phyloP scores from a whole-genome alignment of 177 flowering plant species.

The Vitis hybrid region DNA sequence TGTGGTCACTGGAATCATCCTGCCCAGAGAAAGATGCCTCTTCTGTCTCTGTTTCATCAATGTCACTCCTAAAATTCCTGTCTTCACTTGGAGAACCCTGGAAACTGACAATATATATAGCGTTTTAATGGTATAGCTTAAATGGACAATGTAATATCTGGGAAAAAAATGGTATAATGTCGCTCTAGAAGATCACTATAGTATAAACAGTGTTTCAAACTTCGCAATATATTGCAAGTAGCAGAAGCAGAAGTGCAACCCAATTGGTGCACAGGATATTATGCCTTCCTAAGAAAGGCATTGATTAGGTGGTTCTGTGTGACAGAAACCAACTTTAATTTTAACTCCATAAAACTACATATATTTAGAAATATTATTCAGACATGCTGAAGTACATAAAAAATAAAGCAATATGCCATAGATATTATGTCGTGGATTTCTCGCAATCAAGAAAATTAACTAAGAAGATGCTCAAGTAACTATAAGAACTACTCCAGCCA shows the following conservation, averaged over 20 bases:
- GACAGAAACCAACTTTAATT: too few relatives aligned
- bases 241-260: too few relatives aligned
- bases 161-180: background rate
- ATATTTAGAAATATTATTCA: too few relatives aligned
- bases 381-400: too few relatives aligned
- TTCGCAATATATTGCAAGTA: too few relatives aligned
- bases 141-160: too few relatives aligned
- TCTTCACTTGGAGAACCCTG: slow-evolving; percentile 84
- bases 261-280: too few relatives aligned
- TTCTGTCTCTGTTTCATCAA: slow-evolving; percentile 77
- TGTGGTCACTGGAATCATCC: slow-evolving; percentile 63
- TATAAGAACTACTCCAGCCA: background rate
- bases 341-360: too few relatives aligned
- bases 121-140: background rate
- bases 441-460: background rate
- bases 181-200: background rate
- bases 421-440: too few relatives aligned
- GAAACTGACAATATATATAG: slow-evolving; percentile 43
- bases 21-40: slow-evolving; percentile 89
- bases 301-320: too few relatives aligned
- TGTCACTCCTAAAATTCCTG: slow-evolving; percentile 68
- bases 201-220: background rate
- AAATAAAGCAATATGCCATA: too few relatives aligned
- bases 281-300: too few relatives aligned
- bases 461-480: background rate